These are phyloP conservation scores for barley (Hordeum vulgare) DNA, from an alignment of 176 grass and related monocot species.

Conservation along the genomic window DNA sequence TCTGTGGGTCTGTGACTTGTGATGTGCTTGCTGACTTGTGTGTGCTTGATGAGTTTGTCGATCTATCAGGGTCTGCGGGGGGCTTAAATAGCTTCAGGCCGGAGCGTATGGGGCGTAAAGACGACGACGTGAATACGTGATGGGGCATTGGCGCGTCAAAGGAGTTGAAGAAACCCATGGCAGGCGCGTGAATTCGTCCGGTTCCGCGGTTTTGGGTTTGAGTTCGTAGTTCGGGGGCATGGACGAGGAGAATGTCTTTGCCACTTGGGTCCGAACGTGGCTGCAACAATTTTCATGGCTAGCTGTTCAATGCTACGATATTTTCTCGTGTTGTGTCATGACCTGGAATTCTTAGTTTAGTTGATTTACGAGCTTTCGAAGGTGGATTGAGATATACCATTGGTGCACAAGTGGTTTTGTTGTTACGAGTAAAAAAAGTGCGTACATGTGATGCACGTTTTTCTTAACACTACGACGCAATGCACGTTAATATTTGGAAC, in stretches of 20 bases:
- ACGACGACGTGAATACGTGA: slow-evolving; percentile 24
- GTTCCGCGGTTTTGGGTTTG: slow-evolving; percentile 24
- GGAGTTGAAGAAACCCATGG: slow-evolving; percentile 21
- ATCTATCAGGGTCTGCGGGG: not conserved
- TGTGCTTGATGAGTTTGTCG: not conserved
- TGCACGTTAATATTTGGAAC: too few relatives aligned
- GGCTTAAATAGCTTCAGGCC: slow-evolving; percentile 1
- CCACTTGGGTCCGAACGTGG: not conserved
- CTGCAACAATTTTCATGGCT: not conserved
- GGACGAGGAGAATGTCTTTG: not conserved
- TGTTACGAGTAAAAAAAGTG: too few relatives aligned
- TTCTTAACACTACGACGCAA: too few relatives aligned
- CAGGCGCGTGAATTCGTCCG: not conserved
- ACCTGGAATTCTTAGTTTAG: not conserved
- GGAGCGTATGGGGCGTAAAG: slow-evolving; percentile 25
- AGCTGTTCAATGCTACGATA: not conserved
- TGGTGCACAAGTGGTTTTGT: not conserved
- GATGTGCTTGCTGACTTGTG: not conserved
- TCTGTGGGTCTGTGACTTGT: not conserved
- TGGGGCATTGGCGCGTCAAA: slow-evolving; percentile 1
- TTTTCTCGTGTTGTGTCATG: too few relatives aligned
- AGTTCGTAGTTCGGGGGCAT: not conserved
- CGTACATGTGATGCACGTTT: too few relatives aligned
- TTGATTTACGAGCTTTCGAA: not conserved
- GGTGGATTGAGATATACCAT: not conserved